phyloP scores from a whole-genome alignment of 345 rosid species.

The Bretschneidera sinensis region DNA sequence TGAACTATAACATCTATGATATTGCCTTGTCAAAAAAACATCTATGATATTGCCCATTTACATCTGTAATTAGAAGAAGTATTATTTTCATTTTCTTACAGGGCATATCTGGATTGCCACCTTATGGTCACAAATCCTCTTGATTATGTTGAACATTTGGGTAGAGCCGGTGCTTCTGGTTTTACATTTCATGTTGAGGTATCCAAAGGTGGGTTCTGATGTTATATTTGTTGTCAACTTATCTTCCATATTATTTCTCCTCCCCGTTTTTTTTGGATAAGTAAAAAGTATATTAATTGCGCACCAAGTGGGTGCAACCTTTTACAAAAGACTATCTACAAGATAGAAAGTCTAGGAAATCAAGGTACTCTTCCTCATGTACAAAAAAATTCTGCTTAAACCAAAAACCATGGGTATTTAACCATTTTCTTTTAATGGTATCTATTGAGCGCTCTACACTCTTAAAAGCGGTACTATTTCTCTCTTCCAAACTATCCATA shows the following conservation, averaged over 20 bases:
- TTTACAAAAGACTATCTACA: no score
- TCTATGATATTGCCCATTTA: background rate
- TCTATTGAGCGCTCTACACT: no score
- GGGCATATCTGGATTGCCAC: constrained; percentile 94
- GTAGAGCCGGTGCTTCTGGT: constrained; percentile 91
- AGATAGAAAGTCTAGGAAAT: no score
- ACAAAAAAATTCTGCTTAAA: no score
- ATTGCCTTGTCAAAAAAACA: background rate
- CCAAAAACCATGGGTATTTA: no score
- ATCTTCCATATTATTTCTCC: background rate
- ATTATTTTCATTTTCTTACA: constrained; percentile 21
- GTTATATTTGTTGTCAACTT: background rate
- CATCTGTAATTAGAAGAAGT: background rate
- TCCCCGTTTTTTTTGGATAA: background rate
- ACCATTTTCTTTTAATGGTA: no score
- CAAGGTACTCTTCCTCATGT: no score
- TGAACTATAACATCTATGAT: background rate
- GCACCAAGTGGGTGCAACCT: no score
- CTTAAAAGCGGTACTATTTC: no score
- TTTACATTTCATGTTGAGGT: constrained; percentile 92
- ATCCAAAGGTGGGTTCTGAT: constrained; percentile 52
- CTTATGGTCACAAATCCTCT: constrained; percentile 89
- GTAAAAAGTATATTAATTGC: no score
- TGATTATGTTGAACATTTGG: constrained; percentile 74
- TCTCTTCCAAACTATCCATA: no score